Base-by-base conservation (phyloP, 2,329 filamentous ascomycete species). In the Nothophaeocryptopus gaeumannii region DNA sequence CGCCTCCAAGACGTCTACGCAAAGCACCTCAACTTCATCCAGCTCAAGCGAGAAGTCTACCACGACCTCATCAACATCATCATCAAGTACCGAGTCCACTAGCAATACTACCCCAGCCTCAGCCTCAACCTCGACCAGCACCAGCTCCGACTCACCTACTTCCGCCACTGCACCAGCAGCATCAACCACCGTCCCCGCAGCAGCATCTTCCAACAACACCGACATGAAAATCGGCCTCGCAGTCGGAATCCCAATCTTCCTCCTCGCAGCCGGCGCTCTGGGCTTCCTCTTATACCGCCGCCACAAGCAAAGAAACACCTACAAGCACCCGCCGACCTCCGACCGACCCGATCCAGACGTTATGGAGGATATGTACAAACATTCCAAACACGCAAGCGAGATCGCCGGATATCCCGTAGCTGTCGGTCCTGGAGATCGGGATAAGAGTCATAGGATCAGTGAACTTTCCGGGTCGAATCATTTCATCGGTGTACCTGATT, bases 361-460 rank as follows among this genome's bases (percentile, higher is more conserved):
- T 26, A 46, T 53, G 43, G 36, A 45, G 10, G 43, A 46, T 43
- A 55, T 55, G 53, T 55, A 55, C 42, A 26, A 39, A 3, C 43
- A 52, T 20, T 16, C 36, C 37, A 53, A 55, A 14, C 15, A 45
- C 15, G 50, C 53, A 2, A 45, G 39, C 36, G 53, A 55, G 29
- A 41, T 52, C 29, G 50, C 52, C 46, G 36, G 39, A 15, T 49
- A 37, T 5, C 50, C 50, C 0, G 45, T 53, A 8, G 50, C 50
- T 33, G 40, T 48, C 2, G 29, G 37, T 15, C 33, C 30, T 26
- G 12, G 16, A 15, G 46, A 39, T 16, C 38, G 14, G 33, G 46
- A 48, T 26, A 43, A 43, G 46, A 48, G 46, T 35, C 47, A 41
- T 7, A 45, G 45, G 5, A 41, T 49, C 5, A 53, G 50, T 33